A percentile compares a stretch with the other conserved stretches of the same genome.
These are phyloP conservation scores for Grifola frondosa DNA, from an alignment of 1,284 basidiomycete species.

Conservation along the genomic window DNA sequence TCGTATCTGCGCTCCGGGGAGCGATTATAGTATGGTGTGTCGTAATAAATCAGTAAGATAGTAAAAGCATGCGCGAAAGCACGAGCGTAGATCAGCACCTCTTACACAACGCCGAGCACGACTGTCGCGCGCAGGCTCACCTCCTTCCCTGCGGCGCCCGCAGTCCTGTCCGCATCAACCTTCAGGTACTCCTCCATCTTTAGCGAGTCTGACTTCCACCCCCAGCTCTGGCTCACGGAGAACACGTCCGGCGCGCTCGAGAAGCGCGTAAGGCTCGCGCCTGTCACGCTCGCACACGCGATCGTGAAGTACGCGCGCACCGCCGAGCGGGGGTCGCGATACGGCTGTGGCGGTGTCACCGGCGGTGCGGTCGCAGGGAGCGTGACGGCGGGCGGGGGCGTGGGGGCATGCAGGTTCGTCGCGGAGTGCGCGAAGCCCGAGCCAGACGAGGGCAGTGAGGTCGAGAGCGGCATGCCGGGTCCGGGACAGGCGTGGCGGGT, in stretches of 20 bases:
- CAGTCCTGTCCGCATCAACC: constrained; percentile 44
- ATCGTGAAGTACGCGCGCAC: constrained; percentile 83
- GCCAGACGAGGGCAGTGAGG: constrained; percentile 17
- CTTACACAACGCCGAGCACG: constrained; percentile 68
- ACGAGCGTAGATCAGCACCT: too few relatives aligned
- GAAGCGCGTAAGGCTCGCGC: constrained; percentile 82
- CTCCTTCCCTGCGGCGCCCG: constrained; percentile 37
- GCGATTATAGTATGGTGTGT: too few relatives aligned
- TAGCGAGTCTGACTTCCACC: constrained; percentile 74
- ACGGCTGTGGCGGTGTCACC: constrained; percentile 59
- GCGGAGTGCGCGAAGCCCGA: constrained; percentile 12
- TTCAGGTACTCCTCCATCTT: constrained; percentile 59
- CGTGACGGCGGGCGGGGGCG: constrained; percentile 13
- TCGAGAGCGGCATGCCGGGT: constrained; percentile 18
- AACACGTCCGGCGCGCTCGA: constrained; percentile 86
- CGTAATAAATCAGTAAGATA: too few relatives aligned
- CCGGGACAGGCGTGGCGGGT: constrained; percentile 9
- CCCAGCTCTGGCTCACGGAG: constrained; percentile 77
- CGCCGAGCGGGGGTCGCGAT: constrained; percentile 68
- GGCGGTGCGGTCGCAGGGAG: constrained; percentile 45
- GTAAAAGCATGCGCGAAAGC: too few relatives aligned
- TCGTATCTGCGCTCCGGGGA: too few relatives aligned
- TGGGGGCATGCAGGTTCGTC: constrained; percentile 8
- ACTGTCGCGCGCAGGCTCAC: constrained; percentile 74
- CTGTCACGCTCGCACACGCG: constrained; percentile 78